A percentile compares a stretch with the other conserved stretches of the same genome.
phyloP scores from a whole-genome alignment of 495 filamentous ascomycete species.

The Staphylotrichum longicolle region DNA sequence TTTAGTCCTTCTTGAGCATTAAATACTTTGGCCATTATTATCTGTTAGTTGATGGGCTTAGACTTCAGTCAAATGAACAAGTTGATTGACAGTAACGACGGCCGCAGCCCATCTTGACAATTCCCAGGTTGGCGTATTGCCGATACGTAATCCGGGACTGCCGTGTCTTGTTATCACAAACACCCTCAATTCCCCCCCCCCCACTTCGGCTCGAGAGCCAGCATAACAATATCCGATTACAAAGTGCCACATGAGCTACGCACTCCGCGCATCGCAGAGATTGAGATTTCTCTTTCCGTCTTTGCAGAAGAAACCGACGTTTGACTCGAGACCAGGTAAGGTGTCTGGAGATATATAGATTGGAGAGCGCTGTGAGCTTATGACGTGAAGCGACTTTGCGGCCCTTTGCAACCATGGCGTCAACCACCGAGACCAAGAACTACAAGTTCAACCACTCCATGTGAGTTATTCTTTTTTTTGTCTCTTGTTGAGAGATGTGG shows the following conservation, averaged over 20 bases:
- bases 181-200: neutral
- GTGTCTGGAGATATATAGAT: neutral
- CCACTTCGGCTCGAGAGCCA: neutral
- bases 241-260: slow-evolving; percentile 24
- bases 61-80: too few species aligned
- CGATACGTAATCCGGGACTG: neutral
- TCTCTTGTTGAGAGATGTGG: slow-evolving; percentile 21
- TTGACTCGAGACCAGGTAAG: slow-evolving; percentile 8
- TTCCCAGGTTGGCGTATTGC: neutral
- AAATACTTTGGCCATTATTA: too few species aligned
- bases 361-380: neutral
- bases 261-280: slow-evolving; percentile 23
- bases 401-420: slow-evolving; percentile 59
- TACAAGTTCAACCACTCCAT: slow-evolving; percentile 86
- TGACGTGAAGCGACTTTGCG: neutral
- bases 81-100: too few species aligned
- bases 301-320: slow-evolving; percentile 13
- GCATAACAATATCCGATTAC: neutral
- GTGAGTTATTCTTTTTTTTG: slow-evolving; percentile 46
- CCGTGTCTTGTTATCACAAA: neutral
- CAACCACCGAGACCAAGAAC: slow-evolving; percentile 66
- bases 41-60: too few species aligned
- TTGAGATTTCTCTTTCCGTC: slow-evolving; percentile 17
- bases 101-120: too few species aligned
- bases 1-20: too few species aligned